Percentiles rank a stretch among this genome's conserved stretches.
Evolutionary conservation across 2,329 filamentous ascomycete species (phyloP).

Genomic region (Xylaria digitata): DNA sequence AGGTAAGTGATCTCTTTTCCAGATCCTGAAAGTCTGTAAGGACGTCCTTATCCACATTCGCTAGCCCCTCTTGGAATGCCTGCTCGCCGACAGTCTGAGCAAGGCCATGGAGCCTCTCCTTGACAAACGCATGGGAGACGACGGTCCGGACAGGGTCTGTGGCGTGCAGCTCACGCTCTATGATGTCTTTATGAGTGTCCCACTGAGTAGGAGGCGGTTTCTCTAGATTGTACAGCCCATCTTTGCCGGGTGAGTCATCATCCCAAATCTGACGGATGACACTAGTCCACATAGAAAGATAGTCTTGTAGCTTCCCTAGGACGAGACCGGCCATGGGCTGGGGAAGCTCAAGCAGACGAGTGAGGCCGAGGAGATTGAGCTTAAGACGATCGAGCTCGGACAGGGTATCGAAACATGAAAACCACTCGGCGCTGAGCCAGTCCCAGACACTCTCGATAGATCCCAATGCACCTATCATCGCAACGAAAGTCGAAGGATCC

Average conservation of each 20-base stretch:
- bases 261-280: slow-evolving; percentile 74
- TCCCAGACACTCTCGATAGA: slow-evolving; percentile 64
- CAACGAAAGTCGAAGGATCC: slow-evolving; percentile 75
- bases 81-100: slow-evolving; percentile 70
- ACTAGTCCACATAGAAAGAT: slow-evolving; percentile 80
- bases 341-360: slow-evolving; percentile 74
- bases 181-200: slow-evolving; percentile 66
- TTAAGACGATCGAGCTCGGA: slow-evolving; percentile 75
- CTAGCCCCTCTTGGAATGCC: slow-evolving; percentile 74
- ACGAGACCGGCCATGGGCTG: slow-evolving; percentile 68
- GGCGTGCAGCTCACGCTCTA: slow-evolving; percentile 63
- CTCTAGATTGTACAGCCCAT: slow-evolving; percentile 63
- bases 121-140: slow-evolving; percentile 72
- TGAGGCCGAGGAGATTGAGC: slow-evolving; percentile 77
- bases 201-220: slow-evolving; percentile 59
- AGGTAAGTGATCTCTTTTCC: slow-evolving; percentile 3
- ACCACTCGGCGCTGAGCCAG: slow-evolving; percentile 74
- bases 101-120: slow-evolving; percentile 68
- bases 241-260: slow-evolving; percentile 61
- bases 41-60: slow-evolving; percentile 81
- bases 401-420: slow-evolving; percentile 74
- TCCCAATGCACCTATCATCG: slow-evolving; percentile 63
- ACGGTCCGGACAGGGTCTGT: slow-evolving; percentile 76
- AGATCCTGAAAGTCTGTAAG: slow-evolving; percentile 70
- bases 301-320: slow-evolving; percentile 73